Percentiles rank a stretch among this genome's conserved stretches.
phyloP scores from a whole-genome alignment of 495 filamentous ascomycete species.

The Tetracladium marchalianum region DNA sequence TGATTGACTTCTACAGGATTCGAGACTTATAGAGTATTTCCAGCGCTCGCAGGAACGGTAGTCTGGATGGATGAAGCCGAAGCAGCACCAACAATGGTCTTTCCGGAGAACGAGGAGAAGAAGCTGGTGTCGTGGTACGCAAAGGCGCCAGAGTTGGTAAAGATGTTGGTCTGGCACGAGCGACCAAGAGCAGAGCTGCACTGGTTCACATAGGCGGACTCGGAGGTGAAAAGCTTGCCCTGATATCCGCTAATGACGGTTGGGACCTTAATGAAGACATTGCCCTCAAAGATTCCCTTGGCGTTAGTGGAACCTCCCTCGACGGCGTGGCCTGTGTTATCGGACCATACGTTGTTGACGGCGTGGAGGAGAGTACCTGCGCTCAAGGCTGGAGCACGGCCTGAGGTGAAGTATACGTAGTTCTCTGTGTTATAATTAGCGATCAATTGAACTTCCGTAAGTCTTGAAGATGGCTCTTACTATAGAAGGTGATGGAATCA shows the following conservation, averaged over 20 bases:
- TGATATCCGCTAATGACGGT: slow-evolving; percentile 7
- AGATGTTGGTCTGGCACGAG: slow-evolving; percentile 32
- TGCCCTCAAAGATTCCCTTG: no score
- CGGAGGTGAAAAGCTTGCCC: slow-evolving; percentile 29
- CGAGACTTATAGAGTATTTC: no score
- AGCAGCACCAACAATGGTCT: slow-evolving; percentile 36
- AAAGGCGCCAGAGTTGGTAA: slow-evolving; percentile 28
- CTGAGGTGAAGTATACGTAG: no score
- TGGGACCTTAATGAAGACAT: no score
- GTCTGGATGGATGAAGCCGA: slow-evolving; percentile 24
- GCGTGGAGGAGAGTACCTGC: no score
- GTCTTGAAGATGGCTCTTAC: no score
- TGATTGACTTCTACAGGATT: no score
- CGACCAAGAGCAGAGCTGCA: slow-evolving; percentile 28
- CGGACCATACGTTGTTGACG: no score
- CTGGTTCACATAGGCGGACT: not conserved
- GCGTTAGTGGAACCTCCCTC: no score
- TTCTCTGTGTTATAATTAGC: not conserved
- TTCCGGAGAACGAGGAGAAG: slow-evolving; percentile 37
- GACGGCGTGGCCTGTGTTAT: no score
- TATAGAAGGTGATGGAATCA: slow-evolving; percentile 30
- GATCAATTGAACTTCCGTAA: not conserved
- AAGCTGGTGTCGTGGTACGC: slow-evolving; percentile 23
- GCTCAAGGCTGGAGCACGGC: no score
- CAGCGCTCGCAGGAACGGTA: slow-evolving; percentile 16